Percentiles rank a stretch among this genome's conserved stretches.
Evolutionary conservation across 2,329 filamentous ascomycete species (phyloP).

Genomic region (Cladosporium sp.): DNA sequence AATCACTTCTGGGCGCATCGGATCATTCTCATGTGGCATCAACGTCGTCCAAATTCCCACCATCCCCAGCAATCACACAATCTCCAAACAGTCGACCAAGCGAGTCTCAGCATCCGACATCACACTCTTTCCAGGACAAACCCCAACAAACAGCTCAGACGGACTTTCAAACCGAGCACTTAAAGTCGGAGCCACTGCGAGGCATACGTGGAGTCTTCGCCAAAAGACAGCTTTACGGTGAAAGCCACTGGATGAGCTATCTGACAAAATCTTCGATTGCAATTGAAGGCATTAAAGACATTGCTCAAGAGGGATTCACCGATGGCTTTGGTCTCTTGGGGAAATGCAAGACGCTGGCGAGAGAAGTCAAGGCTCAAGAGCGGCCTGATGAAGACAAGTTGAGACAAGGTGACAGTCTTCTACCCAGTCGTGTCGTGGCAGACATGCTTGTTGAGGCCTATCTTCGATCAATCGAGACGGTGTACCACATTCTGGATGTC

Average conservation of each 20-base stretch:
- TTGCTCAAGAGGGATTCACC: conserved; percentile 4
- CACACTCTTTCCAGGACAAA: neutral
- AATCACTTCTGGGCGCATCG: neutral
- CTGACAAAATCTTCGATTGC: conserved; percentile 5
- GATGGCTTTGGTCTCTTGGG: conserved; percentile 7
- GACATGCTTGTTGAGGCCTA: conserved; percentile 9
- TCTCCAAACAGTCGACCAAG: neutral
- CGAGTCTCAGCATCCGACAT: neutral
- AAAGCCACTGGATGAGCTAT: conserved; percentile 8
- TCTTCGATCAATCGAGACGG: conserved; percentile 1
- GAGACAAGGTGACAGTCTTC: neutral
- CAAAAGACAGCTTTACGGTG: conserved; percentile 6
- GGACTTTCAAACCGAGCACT: neutral
- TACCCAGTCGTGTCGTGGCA: conserved; percentile 1
- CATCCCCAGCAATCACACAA: conserved; percentile 6
- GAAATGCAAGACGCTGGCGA: conserved; percentile 9
- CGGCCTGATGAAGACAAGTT: conserved; percentile 2
- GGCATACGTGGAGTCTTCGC: conserved; percentile 4
- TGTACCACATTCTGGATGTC: conserved; percentile 4
- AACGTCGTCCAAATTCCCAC: conserved; percentile 1
- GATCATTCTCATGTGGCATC: too few relatives aligned
- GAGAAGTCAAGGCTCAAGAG: conserved; percentile 7
- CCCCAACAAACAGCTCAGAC: neutral
- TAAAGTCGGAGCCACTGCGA: conserved; percentile 1
- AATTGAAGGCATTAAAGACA: conserved; percentile 6